Base-by-base conservation (phyloP, 2,329 filamentous ascomycete species). In the Cercospora berteroae region DNA sequence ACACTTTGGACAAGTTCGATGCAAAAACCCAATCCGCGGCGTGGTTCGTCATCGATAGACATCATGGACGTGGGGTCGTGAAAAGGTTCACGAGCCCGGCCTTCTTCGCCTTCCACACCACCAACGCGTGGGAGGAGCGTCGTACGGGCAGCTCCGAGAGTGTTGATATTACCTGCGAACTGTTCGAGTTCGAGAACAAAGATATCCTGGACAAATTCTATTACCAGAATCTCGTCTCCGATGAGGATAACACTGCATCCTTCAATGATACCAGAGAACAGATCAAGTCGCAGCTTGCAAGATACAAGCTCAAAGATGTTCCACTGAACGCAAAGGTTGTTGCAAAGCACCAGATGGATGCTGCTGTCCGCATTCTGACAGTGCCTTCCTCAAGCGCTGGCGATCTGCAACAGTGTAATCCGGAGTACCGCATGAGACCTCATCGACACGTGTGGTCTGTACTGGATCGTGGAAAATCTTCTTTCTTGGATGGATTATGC, bases 41-140 rank as follows among this genome's bases (percentile, higher is more conserved):
- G 29, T 96, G 93, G 92, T 87, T 91, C 70, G 86, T 96, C 0
- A 79, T 96, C 18, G 91, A 95, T 75, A 87, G 92, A 1, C 82
- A 76, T 3, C 79, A 82, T 2, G 85, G 83, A 3, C 82, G 83
- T 50, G 91, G 92, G 0, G 80, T 95, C 0, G 84, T 95, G 0
- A 89, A 87, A 6, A 86, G 84, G 1, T 94, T 90, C 74, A 84
- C 88, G n/a, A 89, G 87, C n/a, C 84, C 86, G 0, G 85, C 90
- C 0, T 88, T 88, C 59, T 96, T 94, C 81, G 89, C 88, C 78
- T 96, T 96, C 78, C 92, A 96, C 79, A 87, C 86, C 0, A 82
- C 92, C 75, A 96, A 96, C 72, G 86, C 91, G 0, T 95, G 89
- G 76, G 90, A 94, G 74, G 85, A 91, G 42, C 69, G 72, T 77